Evolutionary conservation across 371 early-diverging fungal genomes (phyloP).

Genomic region (Rhizopus arrhizus): DNA sequence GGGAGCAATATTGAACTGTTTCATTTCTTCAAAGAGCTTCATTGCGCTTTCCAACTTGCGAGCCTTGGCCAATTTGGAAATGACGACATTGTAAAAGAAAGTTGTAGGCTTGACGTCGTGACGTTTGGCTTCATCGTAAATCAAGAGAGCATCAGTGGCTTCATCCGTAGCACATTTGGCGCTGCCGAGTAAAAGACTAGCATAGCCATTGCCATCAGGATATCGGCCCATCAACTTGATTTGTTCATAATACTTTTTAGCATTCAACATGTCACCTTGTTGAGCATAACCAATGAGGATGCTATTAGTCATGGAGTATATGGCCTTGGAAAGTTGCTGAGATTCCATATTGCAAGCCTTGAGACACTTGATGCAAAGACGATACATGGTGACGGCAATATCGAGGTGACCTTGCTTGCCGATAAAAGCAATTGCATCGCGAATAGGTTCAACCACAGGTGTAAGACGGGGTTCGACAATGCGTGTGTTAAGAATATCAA

Average conservation of each 20-base stretch:
- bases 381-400: constrained; percentile 34
- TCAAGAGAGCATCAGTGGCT: constrained; percentile 55
- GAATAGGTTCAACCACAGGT: constrained; percentile 41
- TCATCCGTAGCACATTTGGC: constrained; percentile 59
- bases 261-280: constrained; percentile 54
- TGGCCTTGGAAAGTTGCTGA: constrained; percentile 29
- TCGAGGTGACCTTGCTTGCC: constrained; percentile 51
- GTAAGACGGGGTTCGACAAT: constrained; percentile 14
- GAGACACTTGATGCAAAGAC: constrained; percentile 31
- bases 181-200: constrained; percentile 49
- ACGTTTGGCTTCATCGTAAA: constrained; percentile 65
- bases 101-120: constrained; percentile 62
- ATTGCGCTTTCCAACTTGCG: constrained; percentile 63
- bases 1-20: constrained; percentile 46
- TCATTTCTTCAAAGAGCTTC: constrained; percentile 66
- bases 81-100: constrained; percentile 69
- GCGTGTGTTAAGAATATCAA: constrained; percentile 23
- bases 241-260: constrained; percentile 59
- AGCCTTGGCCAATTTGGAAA: constrained; percentile 66
- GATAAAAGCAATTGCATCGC: constrained; percentile 48
- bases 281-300: constrained; percentile 63
- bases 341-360: constrained; percentile 24
- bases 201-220: constrained; percentile 58
- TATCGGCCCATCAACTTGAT: constrained; percentile 50
- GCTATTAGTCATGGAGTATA: constrained; percentile 50